Conservation (phyloP, 2,329 filamentous ascomycete genomes). For the Diaporthe eres region DNA sequence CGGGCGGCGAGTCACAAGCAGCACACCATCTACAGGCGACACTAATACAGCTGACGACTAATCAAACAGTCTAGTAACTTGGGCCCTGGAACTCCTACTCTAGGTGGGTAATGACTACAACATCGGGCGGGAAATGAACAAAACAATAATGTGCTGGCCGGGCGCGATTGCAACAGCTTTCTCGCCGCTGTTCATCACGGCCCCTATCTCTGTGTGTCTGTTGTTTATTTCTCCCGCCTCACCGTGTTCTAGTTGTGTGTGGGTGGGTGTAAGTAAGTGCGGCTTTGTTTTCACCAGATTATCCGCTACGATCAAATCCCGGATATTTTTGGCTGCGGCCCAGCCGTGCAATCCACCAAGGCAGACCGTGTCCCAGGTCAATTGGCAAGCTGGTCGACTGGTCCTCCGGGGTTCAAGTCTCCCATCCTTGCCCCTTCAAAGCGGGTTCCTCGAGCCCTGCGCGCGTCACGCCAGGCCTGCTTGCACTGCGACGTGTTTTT, state of each 20-base stretch:
- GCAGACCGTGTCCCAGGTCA: slow-evolving; percentile 8
- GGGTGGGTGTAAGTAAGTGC: slow-evolving; percentile 13
- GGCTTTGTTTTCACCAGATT: slow-evolving; percentile 13
- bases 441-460: background rate
- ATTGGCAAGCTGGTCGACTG: slow-evolving; percentile 1
- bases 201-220: background rate
- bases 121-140: background rate
- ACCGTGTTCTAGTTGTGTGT: background rate
- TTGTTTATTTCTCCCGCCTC: slow-evolving; percentile 11
- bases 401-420: background rate
- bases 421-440: slow-evolving; percentile 10
- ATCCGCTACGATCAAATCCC: slow-evolving; percentile 4
- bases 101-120: background rate
- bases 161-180: background rate
- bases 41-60: slow-evolving; percentile 22
- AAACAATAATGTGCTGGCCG: background rate
- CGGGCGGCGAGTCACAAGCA: slow-evolving; percentile 7
- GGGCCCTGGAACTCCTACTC: background rate
- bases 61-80: background rate
- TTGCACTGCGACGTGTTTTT: slow-evolving; percentile 1
- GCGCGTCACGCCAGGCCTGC: slow-evolving; percentile 10
- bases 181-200: background rate
- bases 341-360: slow-evolving; percentile 2
- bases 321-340: slow-evolving; percentile 18
- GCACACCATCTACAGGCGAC: slow-evolving; percentile 14